Conservation (phyloP, 129 eudicot species). For the Silybum marianum region DNA sequence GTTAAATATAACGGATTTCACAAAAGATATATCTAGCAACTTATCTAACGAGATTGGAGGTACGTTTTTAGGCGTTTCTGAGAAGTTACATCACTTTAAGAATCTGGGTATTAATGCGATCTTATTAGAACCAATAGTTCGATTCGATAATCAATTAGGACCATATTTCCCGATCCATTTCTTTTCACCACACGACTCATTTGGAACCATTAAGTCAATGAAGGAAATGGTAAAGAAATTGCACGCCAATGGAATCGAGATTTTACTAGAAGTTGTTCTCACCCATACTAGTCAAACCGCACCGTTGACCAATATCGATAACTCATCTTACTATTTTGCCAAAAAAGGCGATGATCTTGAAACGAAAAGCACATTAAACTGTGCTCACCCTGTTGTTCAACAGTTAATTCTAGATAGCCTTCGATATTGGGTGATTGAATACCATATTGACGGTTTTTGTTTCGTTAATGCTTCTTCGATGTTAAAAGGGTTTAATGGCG, state of each 20-base stretch:
- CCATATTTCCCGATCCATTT: conserved; percentile 84
- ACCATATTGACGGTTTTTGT: conserved; percentile 87
- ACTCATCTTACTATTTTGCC: conserved; percentile 47
- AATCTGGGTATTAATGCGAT: conserved; percentile 80
- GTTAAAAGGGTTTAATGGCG: conserved; percentile 64
- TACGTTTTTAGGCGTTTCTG: conserved; percentile 65
- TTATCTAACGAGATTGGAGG: conserved; percentile 56
- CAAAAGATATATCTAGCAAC: conserved; percentile 69
- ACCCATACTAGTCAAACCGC: conserved; percentile 60
- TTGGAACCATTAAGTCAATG: conserved; percentile 56
- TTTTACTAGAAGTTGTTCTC: conserved; percentile 85
- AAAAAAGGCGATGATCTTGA: too few relatives aligned
- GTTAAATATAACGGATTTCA: conserved; percentile 72
- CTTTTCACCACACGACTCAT: conserved; percentile 61
- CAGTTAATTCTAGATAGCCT: conserved; percentile 82
- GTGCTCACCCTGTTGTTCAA: conserved; percentile 81
- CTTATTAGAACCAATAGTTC: conserved; percentile 75
- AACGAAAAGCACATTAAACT: too few relatives aligned
- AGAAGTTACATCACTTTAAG: conserved; percentile 73
- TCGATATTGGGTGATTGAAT: conserved; percentile 86
- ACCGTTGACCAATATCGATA: conserved; percentile 57
- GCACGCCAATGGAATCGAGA: conserved; percentile 79
- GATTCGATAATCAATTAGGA: conserved; percentile 62
- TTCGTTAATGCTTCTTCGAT: conserved; percentile 71
- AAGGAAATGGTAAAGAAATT: conserved; percentile 89